Base-by-base conservation (phyloP, 331 rosid species). In the Pyracantha coccinea region DNA sequence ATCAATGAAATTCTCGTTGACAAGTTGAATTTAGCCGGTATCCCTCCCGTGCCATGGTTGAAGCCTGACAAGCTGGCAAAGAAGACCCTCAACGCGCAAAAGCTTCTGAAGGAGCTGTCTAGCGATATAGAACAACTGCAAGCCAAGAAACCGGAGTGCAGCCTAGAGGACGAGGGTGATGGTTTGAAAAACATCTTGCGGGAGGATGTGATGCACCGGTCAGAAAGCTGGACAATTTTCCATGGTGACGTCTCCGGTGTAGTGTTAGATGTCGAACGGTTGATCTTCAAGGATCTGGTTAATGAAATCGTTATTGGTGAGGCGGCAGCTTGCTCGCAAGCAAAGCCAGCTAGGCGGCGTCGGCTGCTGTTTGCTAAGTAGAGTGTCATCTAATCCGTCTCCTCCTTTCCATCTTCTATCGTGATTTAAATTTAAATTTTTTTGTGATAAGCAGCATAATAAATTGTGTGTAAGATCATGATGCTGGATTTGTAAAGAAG, bases 81-180 rank as follows among this genome's bases (percentile, higher is more conserved):
- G 84, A 86, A 80, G 73, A 75, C 80, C 72, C 68, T 86, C 16
- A 80, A 71, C 76, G 96, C 96, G 53, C 97, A 88, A 76, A 92
- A 82, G 84, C 90, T 92, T 78, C 88, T 92, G 16, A 92, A 84
- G 88, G 94, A 90, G 38, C 69, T 92, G 60, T 90, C 90, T 74
- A 73, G 74, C 24, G 92, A 86, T 80, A 80, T 88, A 58, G 92
- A 90, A 72, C 86, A 86, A 66, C 44, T 88, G 21, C 89, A 87
- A 79, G 71, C 80, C 52, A 82, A 80, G 82, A 87, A 80, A 75
- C 54, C 82, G 8, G 89, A 67, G 28, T 71, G 72, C 75, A 69
- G 71, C 71, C 24, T 80, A 21, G 84, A 89, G 63, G 85, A 75
- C 29, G 91, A 84, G 68, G 91, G 73, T 32, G 90, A 92, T 79